phyloP scores from a whole-genome alignment of 495 filamentous ascomycete genomes.

The Lasiosphaeria miniovina region DNA sequence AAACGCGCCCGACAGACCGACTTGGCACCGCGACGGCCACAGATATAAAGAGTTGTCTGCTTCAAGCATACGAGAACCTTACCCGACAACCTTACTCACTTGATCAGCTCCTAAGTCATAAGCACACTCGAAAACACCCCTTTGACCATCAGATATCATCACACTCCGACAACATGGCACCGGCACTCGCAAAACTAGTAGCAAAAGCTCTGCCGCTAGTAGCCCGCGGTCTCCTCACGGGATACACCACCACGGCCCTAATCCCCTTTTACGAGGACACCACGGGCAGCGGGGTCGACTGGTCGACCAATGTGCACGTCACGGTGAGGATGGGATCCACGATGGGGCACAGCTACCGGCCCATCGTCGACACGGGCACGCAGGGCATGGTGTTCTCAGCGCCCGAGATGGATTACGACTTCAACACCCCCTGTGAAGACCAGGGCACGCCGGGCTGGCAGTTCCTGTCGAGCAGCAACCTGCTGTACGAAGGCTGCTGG shows the following conservation, averaged over 20 bases:
- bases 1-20: too few species aligned
- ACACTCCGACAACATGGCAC: not conserved
- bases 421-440: not conserved
- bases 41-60: too few species aligned
- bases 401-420: not conserved
- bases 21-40: too few species aligned
- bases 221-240: not conserved
- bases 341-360: not conserved
- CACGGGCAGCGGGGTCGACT: not conserved
- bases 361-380: constrained; percentile 1
- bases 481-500: not conserved
- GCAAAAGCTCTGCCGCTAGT: not conserved
- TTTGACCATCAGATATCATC: too few species aligned
- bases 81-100: too few species aligned
- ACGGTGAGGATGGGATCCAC: not conserved
- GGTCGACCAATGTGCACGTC: not conserved
- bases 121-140: too few species aligned
- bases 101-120: too few species aligned
- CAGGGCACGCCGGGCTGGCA: not conserved
- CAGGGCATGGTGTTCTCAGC: not conserved
- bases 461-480: not conserved
- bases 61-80: too few species aligned
- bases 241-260: not conserved
- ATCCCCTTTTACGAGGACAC: not conserved
- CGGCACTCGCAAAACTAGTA: not conserved